Evolutionary conservation across 345 rosid species (phyloP).

Genomic region (Eucalyptus marginata): DNA sequence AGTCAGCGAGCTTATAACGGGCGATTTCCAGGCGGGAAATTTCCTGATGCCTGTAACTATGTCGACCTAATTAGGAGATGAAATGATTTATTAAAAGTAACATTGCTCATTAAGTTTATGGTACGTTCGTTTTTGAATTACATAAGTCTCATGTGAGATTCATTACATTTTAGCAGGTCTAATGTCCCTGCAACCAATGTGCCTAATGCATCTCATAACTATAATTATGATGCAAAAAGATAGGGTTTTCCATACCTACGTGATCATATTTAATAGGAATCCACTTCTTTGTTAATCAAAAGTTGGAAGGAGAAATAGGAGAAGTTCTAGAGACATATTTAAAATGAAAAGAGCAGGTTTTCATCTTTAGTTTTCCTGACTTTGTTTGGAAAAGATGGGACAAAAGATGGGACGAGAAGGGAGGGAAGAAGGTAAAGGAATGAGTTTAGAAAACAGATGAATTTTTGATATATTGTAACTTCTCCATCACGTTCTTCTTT

Average conservation of each 20-base stretch:
- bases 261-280: no score
- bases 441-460: neutral
- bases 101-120: neutral
- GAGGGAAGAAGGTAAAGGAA: neutral
- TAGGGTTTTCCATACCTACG: neutral
- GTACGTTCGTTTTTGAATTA: neutral
- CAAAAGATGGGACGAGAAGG: neutral
- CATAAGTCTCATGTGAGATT: neutral
- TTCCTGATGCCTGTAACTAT: neutral
- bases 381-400: neutral
- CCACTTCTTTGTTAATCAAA: neutral
- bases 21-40: neutral
- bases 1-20: neutral
- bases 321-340: neutral
- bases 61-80: neutral
- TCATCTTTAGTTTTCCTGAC: neutral
- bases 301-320: neutral
- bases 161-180: neutral
- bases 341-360: neutral
- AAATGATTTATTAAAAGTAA: neutral
- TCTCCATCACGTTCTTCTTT: neutral
- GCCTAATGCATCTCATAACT: neutral
- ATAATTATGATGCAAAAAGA: neutral
- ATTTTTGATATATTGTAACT: neutral
- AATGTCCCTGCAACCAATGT: accelerated